Evolutionary conservation across 208 protist genomes (phyloP).

Genomic region (Leishmania turanica): DNA sequence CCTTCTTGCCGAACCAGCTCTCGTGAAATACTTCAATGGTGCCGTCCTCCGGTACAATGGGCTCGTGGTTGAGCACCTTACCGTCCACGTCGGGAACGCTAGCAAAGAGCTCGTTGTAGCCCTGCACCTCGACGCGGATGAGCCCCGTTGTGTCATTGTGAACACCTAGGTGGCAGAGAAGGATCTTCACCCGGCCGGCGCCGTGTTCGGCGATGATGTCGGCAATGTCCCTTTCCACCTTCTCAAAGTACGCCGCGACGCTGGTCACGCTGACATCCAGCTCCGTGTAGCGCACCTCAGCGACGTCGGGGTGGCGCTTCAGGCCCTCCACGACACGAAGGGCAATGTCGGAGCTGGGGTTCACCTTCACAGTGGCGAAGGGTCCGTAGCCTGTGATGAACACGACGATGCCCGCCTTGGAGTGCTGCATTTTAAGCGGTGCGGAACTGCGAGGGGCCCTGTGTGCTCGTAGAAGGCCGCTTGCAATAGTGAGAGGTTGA

Average conservation of each 20-base stretch:
- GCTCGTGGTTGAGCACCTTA: slow-evolving; percentile 44
- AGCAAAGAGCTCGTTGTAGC: slow-evolving; percentile 68
- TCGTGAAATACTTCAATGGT: slow-evolving; percentile 31
- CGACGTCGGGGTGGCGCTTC: slow-evolving; percentile 11
- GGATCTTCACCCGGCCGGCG: slow-evolving; percentile 19
- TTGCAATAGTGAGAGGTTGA: not conserved
- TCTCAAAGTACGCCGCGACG: slow-evolving; percentile 44
- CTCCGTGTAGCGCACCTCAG: slow-evolving; percentile 41
- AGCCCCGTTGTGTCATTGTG: slow-evolving; percentile 52
- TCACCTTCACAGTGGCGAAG: slow-evolving; percentile 55
- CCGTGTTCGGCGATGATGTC: slow-evolving; percentile 23
- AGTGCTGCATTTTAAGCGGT: slow-evolving; percentile 2
- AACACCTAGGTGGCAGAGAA: slow-evolving; percentile 68
- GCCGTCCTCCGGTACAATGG: slow-evolving; percentile 40
- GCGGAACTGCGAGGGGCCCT: not conserved
- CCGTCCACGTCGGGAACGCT: slow-evolving; percentile 47
- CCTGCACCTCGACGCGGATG: slow-evolving; percentile 60
- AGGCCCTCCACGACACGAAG: slow-evolving; percentile 36
- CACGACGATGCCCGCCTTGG: slow-evolving; percentile 24
- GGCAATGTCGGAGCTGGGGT: slow-evolving; percentile 58
- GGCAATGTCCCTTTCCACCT: slow-evolving; percentile 36
- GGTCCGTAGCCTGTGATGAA: slow-evolving; percentile 79
- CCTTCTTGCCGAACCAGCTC: slow-evolving; percentile 49
- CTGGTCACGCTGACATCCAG: slow-evolving; percentile 48
- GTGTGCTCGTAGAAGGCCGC: not conserved